These are phyloP conservation scores for Stephania japonica DNA, from an alignment of 164 flowering plant genomes.

Conservation along the genomic window DNA sequence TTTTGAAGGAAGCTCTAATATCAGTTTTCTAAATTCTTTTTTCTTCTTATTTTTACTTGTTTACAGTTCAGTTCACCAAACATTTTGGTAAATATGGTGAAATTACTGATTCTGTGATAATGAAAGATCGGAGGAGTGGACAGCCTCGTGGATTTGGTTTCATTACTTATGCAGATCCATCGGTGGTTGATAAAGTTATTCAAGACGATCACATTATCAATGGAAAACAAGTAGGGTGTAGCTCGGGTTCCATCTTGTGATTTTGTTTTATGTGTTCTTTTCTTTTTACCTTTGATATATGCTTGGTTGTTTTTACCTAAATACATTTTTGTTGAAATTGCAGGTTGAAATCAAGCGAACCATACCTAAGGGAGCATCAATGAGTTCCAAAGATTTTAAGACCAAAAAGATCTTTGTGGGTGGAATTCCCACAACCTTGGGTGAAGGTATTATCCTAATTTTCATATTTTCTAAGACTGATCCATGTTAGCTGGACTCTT, in stretches of 20 bases:
- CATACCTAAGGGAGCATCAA: constrained; percentile 59
- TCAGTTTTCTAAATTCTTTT: neutral
- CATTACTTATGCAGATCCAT: constrained; percentile 78
- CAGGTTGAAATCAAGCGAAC: constrained; percentile 90
- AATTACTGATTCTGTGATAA: constrained; percentile 77
- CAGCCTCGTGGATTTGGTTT: constrained; percentile 90
- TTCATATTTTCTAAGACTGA: neutral
- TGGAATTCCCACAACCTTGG: constrained; percentile 64
- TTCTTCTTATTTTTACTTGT: neutral
- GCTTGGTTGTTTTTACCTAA: neutral
- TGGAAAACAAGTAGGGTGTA: constrained; percentile 69
- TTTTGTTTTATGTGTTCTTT: constrained; percentile 2
- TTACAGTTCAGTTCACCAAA: constrained; percentile 57
- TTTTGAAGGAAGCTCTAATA: neutral
- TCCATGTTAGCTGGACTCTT: neutral
- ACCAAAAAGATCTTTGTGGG: constrained; percentile 92
- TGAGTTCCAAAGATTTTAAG: constrained; percentile 58
- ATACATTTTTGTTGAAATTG: constrained; percentile 1
- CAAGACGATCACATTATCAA: constrained; percentile 63
- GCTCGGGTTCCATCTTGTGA: neutral
- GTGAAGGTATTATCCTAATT: constrained; percentile 43
- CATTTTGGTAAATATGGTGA: constrained; percentile 82
- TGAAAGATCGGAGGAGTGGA: constrained; percentile 76
- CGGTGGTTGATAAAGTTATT: constrained; percentile 76
- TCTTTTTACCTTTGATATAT: neutral